phyloP scores from a whole-genome alignment of 2,329 filamentous ascomycete species.

The Botrytis fabae region DNA sequence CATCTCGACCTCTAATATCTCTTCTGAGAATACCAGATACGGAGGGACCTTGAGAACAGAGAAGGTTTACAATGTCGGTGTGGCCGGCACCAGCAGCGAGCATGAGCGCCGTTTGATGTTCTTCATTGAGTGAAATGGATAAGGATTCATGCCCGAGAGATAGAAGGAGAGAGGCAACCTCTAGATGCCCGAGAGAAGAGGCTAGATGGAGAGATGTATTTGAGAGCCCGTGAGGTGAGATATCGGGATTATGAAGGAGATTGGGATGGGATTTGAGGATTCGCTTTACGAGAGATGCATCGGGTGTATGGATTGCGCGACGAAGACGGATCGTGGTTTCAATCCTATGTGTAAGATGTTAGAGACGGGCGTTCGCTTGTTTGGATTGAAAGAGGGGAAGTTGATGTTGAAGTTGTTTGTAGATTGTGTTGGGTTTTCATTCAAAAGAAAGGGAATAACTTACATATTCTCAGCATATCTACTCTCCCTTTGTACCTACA shows the following conservation, averaged over 20 bases:
- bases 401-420: not conserved
- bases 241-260: constrained; percentile 78
- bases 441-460: not conserved
- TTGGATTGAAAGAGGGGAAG: not conserved
- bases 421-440: not conserved
- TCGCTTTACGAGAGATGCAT: constrained; percentile 67
- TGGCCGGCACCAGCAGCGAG: constrained; percentile 70
- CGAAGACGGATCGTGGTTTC: constrained; percentile 74
- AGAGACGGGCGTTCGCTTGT: not conserved
- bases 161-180: constrained; percentile 67
- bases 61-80: constrained; percentile 70
- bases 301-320: constrained; percentile 77
- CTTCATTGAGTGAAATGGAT: constrained; percentile 74
- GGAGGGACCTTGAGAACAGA: constrained; percentile 63
- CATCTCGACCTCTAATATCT: constrained; percentile 69
- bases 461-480: constrained; percentile 25
- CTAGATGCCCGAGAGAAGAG: constrained; percentile 67
- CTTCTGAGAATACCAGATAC: constrained; percentile 46
- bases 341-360: constrained; percentile 57
- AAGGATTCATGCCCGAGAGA: constrained; percentile 69
- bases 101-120: constrained; percentile 79
- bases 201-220: constrained; percentile 86
- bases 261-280: constrained; percentile 72
- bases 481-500: constrained; percentile 6
- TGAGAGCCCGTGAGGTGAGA: constrained; percentile 61